These are phyloP conservation scores for Saturnispora halmiae DNA, from an alignment of 805 yeast genomes.

Conservation along the genomic window DNA sequence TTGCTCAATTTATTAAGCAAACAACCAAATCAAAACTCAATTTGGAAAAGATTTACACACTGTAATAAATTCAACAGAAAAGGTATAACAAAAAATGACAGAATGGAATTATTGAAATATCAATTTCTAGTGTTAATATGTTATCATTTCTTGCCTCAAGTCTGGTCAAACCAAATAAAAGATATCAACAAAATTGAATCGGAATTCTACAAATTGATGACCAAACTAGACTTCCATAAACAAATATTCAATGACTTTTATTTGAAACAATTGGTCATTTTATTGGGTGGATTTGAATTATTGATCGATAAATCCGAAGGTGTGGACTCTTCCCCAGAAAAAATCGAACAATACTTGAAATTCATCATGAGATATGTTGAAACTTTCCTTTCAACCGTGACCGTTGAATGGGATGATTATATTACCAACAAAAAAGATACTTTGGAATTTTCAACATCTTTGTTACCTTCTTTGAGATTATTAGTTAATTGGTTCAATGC, in stretches of 20 bases:
- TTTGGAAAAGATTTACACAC: slow-evolving; percentile 23
- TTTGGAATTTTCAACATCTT: slow-evolving; percentile 18
- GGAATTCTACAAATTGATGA: slow-evolving; percentile 25
- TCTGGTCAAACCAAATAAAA: slow-evolving; percentile 29
- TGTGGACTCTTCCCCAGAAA: slow-evolving; percentile 19
- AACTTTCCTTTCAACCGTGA: slow-evolving; percentile 21
- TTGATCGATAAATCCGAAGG: slow-evolving; percentile 24
- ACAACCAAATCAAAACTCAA: slow-evolving; percentile 26
- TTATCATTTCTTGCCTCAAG: slow-evolving; percentile 35
- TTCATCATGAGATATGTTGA: slow-evolving; percentile 36
- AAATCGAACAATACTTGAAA: slow-evolving; percentile 28
- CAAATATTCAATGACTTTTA: slow-evolving; percentile 29
- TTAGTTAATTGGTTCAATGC: slow-evolving; percentile 50
- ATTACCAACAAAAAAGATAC: neutral
- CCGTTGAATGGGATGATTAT: neutral
- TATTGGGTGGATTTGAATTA: slow-evolving; percentile 32
- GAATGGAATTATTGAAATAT: slow-evolving; percentile 24
- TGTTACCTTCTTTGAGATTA: slow-evolving; percentile 38
- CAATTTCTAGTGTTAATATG: slow-evolving; percentile 26
- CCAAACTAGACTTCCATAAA: slow-evolving; percentile 25
- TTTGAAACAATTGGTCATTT: slow-evolving; percentile 30
- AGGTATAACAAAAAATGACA: slow-evolving; percentile 28
- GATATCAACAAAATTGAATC: slow-evolving; percentile 24
- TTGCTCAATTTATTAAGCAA: slow-evolving; percentile 31
- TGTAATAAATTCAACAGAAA: slow-evolving; percentile 21